phyloP scores from a whole-genome alignment of 2,329 filamentous ascomycete species.

The Penicillium digitatum region DNA sequence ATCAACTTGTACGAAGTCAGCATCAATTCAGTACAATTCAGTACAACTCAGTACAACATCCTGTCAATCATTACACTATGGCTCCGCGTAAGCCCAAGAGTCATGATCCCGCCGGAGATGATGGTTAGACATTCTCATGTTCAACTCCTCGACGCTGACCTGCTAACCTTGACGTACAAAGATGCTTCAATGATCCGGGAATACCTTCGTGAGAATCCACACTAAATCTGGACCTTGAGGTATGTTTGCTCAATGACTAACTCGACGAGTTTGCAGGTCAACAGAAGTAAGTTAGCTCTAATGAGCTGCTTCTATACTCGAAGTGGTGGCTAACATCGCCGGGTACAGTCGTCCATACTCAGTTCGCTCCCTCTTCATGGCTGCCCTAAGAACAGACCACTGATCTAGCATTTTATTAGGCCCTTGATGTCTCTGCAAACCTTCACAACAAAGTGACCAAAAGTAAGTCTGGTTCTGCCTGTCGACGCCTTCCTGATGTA shows the following conservation, averaged over 20 bases:
- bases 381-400: background rate
- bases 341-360: constrained; percentile 51
- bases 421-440: constrained; percentile 58
- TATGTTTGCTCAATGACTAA: background rate
- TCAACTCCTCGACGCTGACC: background rate
- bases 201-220: constrained; percentile 47
- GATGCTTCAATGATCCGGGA: constrained; percentile 46
- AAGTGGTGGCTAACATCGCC: constrained; percentile 8
- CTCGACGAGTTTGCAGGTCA: constrained; percentile 34
- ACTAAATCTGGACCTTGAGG: background rate
- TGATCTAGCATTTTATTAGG: constrained; percentile 29
- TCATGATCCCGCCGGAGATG: constrained; percentile 28
- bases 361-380: constrained; percentile 30
- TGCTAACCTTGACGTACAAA: constrained; percentile 5
- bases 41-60: background rate
- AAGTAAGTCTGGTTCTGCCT: constrained; percentile 33
- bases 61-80: constrained; percentile 27
- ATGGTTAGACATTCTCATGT: constrained; percentile 28
- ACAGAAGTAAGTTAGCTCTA: constrained; percentile 44
- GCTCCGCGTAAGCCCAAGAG: constrained; percentile 39
- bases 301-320: background rate
- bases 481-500: background rate
- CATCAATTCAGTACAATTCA: background rate
- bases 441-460: constrained; percentile 60
- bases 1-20: background rate